Evolutionary conservation across 768 basidiomycete genomes (phyloP).

Genomic region (Lactifluus hygrophoroides): DNA sequence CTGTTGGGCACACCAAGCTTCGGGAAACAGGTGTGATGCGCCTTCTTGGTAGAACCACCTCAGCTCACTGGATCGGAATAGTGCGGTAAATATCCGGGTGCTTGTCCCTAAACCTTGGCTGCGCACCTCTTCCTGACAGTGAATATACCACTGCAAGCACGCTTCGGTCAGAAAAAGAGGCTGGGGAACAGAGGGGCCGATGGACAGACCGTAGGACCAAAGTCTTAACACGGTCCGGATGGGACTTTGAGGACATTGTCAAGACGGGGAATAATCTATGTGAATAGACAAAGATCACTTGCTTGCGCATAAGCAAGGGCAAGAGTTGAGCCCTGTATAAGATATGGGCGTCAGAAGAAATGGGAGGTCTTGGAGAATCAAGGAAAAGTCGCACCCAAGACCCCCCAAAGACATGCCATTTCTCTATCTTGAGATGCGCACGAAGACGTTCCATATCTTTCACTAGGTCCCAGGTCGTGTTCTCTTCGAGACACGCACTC

Average conservation of each 20-base stretch:
- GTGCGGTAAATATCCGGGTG: neutral
- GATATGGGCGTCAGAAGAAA: neutral
- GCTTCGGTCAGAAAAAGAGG: neutral
- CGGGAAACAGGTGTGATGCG: constrained; percentile 72
- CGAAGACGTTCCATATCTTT: constrained; percentile 82
- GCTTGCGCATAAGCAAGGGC: constrained; percentile 83
- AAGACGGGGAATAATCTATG: neutral
- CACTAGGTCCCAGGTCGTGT: constrained; percentile 93
- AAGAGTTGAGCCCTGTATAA: constrained; percentile 69
- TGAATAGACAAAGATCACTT: neutral
- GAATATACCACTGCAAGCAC: constrained; percentile 66
- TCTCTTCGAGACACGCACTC: constrained; percentile 68
- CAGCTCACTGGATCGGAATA: constrained; percentile 47
- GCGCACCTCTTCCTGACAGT: constrained; percentile 75
- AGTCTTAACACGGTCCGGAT: constrained; percentile 73
- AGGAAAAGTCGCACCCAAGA: constrained; percentile 55
- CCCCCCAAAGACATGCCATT: constrained; percentile 94
- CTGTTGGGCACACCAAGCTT: constrained; percentile 56
- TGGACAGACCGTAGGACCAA: constrained; percentile 60
- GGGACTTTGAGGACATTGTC: constrained; percentile 36
- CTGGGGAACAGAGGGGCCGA: neutral
- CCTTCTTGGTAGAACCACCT: constrained; percentile 92
- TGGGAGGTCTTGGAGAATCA: neutral
- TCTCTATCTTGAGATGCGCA: constrained; percentile 64
- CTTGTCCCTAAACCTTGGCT: neutral